phyloP scores from a whole-genome alignment of 2,329 filamentous ascomycete genomes.

The Calonectria pauciramosa region DNA sequence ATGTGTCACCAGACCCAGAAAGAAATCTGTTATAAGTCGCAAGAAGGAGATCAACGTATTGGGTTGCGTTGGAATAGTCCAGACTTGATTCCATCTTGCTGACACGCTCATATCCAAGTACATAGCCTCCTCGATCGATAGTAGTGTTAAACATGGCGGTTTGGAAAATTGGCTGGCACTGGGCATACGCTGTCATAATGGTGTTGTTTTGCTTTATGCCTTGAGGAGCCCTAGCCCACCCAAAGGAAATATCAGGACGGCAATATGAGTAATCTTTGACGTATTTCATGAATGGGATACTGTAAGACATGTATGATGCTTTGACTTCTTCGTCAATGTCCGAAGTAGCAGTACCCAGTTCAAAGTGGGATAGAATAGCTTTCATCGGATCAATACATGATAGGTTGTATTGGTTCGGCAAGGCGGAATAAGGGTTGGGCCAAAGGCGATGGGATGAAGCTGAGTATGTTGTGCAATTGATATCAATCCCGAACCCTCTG shows the following conservation, averaged over 20 bases:
- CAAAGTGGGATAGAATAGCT: background rate
- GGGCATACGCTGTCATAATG: background rate
- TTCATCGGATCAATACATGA: background rate
- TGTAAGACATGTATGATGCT: background rate
- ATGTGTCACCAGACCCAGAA: background rate
- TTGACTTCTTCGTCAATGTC: background rate
- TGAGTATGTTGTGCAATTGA: slow-evolving; percentile 6
- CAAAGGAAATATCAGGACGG: background rate
- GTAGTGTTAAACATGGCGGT: slow-evolving; percentile 15
- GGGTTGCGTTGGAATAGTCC: background rate
- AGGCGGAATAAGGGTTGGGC: background rate
- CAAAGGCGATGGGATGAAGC: background rate
- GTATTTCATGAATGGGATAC: background rate
- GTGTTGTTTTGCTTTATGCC: background rate
- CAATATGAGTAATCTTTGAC: background rate
- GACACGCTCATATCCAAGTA: background rate
- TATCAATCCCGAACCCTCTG: background rate
- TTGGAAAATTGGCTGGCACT: background rate
- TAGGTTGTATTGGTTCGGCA: background rate
- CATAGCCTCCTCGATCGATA: background rate
- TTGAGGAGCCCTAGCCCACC: background rate
- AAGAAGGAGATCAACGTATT: background rate
- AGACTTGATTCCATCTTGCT: background rate
- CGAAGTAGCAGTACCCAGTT: fast-evolving
- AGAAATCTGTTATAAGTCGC: background rate